Conservation (phyloP, 140 eudicot species). For the Stevia rebaudiana region DNA sequence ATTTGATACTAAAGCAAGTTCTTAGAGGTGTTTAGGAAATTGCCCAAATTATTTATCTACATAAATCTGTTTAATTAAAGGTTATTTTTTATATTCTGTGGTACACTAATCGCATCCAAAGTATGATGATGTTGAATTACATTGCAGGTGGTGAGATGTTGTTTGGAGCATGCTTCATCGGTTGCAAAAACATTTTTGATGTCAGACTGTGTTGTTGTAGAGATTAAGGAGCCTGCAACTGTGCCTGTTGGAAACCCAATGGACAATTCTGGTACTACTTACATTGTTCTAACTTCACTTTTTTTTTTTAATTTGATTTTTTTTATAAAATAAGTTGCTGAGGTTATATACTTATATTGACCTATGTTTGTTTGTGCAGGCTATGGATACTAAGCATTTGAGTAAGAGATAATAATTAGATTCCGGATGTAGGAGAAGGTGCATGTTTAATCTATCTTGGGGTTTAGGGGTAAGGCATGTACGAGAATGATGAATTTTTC, state of each 20-base stretch:
- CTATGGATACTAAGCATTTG: constrained; percentile 29
- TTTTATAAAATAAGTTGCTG: background rate
- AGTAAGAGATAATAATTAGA: background rate
- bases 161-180: constrained; percentile 46
- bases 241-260: constrained; percentile 63
- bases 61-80: too few species aligned
- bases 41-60: too few species aligned
- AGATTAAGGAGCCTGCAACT: constrained; percentile 84
- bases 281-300: background rate
- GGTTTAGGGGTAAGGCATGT: too few species aligned
- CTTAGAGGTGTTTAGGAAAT: too few species aligned
- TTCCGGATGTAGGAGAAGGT: background rate
- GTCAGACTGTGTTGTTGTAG: constrained; percentile 91
- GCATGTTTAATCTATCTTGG: too few species aligned
- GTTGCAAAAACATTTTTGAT: constrained; percentile 85
- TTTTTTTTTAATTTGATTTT: background rate
- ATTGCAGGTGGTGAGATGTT: constrained; percentile 47
- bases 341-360: background rate
- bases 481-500: too few species aligned
- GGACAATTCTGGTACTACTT: constrained; percentile 67
- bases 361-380: constrained; percentile 22
- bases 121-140: too few species aligned
- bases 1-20: too few species aligned
- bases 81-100: too few species aligned
- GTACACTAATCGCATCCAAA: too few species aligned